phyloP scores from a whole-genome alignment of 1,284 basidiomycete genomes.

The Ustilago crameri region DNA sequence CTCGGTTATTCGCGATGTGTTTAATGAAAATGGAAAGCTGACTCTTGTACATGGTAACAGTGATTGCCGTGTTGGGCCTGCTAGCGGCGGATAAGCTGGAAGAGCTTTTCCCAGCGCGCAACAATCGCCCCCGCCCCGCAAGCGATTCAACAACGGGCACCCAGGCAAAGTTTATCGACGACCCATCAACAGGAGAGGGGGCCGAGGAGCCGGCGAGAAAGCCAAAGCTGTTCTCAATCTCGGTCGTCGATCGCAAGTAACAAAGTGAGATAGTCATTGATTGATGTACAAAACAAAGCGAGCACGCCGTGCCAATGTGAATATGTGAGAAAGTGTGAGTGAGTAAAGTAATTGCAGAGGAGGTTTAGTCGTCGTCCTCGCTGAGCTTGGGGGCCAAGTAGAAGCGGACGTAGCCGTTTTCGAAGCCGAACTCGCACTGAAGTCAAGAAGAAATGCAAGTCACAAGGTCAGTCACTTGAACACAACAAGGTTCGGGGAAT shows the following conservation, averaged over 20 bases:
- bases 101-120: constrained; percentile 39
- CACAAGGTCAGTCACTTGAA: no score
- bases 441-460: no score
- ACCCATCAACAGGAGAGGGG: no score
- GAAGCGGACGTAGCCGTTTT: constrained; percentile 74
- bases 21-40: neutral
- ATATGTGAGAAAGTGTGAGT: neutral
- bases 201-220: no score
- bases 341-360: no score
- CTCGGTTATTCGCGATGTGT: neutral
- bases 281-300: constrained; percentile 3
- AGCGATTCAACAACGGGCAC: neutral
- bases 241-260: constrained; percentile 33
- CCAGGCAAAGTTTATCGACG: constrained; percentile 18
- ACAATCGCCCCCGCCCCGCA: constrained; percentile 9
- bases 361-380: constrained; percentile 58
- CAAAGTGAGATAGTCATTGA: neutral
- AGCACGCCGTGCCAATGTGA: neutral
- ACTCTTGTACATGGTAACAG: neutral
- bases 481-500: no score
- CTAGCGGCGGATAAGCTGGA: constrained; percentile 40
- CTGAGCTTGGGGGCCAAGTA: constrained; percentile 67
- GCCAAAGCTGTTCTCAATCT: constrained; percentile 31
- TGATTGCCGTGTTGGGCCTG: constrained; percentile 25
- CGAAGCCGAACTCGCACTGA: constrained; percentile 83